These are phyloP conservation scores for Candida awuae DNA, from an alignment of 805 yeast genomes.

Conservation along the genomic window DNA sequence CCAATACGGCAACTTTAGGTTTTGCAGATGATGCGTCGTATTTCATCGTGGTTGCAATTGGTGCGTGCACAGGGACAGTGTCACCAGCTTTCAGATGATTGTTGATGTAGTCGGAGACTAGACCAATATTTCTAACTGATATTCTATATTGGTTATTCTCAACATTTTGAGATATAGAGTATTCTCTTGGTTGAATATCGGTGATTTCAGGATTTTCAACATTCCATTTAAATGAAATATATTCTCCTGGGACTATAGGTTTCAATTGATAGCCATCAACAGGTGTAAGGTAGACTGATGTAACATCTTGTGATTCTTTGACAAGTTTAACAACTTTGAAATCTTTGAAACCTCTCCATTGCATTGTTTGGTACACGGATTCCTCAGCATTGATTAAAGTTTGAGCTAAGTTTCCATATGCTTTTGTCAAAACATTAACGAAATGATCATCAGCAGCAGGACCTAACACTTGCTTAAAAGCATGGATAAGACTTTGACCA, in stretches of 20 bases:
- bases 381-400: constrained; percentile 49
- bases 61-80: constrained; percentile 43
- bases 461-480: constrained; percentile 50
- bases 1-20: constrained; percentile 35
- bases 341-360: constrained; percentile 53
- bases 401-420: constrained; percentile 57
- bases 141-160: constrained; percentile 40
- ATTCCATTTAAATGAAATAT: constrained; percentile 30
- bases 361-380: constrained; percentile 32
- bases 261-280: constrained; percentile 27
- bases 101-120: constrained; percentile 44
- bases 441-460: constrained; percentile 52
- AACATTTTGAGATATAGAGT: constrained; percentile 42
- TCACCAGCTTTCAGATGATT: constrained; percentile 41
- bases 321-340: constrained; percentile 38
- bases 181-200: constrained; percentile 41
- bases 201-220: constrained; percentile 28
- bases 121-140: constrained; percentile 50
- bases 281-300: constrained; percentile 44
- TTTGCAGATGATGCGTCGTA: constrained; percentile 24
- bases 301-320: constrained; percentile 40
- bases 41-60: constrained; percentile 48
- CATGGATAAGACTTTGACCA: constrained; percentile 46
- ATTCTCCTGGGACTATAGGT: constrained; percentile 37
- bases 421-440: constrained; percentile 55